Percentiles rank a stretch among this genome's conserved stretches.
Evolutionary conservation across 768 basidiomycete species (phyloP).

Genomic region (Daedalea quercina): DNA sequence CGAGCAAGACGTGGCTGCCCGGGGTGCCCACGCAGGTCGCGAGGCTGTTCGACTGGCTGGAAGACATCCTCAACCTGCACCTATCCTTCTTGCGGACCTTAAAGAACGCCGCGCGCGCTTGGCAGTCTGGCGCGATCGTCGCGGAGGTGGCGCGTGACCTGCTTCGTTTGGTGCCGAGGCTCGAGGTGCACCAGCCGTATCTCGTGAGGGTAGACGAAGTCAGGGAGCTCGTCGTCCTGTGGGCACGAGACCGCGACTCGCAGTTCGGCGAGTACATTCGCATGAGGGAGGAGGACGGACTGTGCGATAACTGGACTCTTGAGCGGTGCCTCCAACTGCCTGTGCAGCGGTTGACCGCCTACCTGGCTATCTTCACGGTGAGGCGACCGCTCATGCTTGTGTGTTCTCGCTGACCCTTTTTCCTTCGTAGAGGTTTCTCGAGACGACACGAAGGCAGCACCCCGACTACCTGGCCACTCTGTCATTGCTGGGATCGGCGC

Average conservation of each 20-base stretch:
- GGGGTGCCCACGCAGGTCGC: constrained; percentile 70
- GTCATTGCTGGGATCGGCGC: constrained; percentile 57
- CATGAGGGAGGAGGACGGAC: constrained; percentile 50
- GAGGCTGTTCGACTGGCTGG: constrained; percentile 80
- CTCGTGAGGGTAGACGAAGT: constrained; percentile 65
- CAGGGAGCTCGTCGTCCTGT: constrained; percentile 37
- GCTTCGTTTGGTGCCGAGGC: constrained; percentile 49
- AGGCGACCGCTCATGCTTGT: constrained; percentile 16
- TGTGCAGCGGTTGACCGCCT: constrained; percentile 61
- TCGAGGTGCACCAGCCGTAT: constrained; percentile 87
- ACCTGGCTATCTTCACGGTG: constrained; percentile 71
- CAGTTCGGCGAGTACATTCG: constrained; percentile 85
- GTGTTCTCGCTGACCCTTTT: background rate
- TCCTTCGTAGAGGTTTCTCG: constrained; percentile 51
- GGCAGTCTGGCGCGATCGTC: constrained; percentile 26
- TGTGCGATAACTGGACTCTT: constrained; percentile 58
- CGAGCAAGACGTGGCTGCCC: constrained; percentile 69
- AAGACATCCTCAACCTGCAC: constrained; percentile 80
- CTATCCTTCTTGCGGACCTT: constrained; percentile 49
- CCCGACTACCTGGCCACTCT: constrained; percentile 65
- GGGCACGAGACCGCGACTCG: background rate
- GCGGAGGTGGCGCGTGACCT: constrained; percentile 53
- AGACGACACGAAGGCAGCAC: constrained; percentile 63
- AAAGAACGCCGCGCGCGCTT: constrained; percentile 22
- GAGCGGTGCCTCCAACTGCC: constrained; percentile 71